phyloP scores from a whole-genome alignment of 1,284 basidiomycete genomes.

The Xanthoconium separans region DNA sequence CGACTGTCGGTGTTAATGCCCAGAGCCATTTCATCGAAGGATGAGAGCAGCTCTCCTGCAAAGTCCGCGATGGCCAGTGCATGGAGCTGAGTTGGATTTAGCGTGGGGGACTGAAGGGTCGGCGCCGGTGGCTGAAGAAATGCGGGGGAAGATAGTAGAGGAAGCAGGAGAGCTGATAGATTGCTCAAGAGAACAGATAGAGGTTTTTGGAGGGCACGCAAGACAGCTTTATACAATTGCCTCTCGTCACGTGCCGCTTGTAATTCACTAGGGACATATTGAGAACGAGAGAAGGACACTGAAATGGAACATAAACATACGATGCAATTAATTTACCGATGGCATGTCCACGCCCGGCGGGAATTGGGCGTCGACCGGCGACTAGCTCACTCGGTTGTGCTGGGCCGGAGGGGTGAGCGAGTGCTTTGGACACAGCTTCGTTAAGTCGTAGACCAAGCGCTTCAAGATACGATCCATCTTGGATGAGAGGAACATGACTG shows the following conservation, averaged over 20 bases:
- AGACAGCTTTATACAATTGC: slow-evolving; percentile 65
- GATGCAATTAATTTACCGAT: slow-evolving; percentile 66
- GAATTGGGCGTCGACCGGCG: slow-evolving; percentile 65
- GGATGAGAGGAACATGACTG: slow-evolving; percentile 51
- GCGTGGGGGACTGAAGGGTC: slow-evolving; percentile 48
- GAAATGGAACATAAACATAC: slow-evolving; percentile 49
- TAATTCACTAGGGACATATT: slow-evolving; percentile 54
- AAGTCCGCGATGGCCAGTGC: slow-evolving; percentile 65
- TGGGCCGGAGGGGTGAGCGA: slow-evolving; percentile 60
- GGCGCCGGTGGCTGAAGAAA: slow-evolving; percentile 55
- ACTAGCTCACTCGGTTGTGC: slow-evolving; percentile 50
- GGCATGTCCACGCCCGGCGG: slow-evolving; percentile 61
- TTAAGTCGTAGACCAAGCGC: slow-evolving; percentile 71
- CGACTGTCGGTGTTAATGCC: slow-evolving; percentile 60
- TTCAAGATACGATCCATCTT: slow-evolving; percentile 77
- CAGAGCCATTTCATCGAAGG: slow-evolving; percentile 62
- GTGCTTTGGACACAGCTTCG: slow-evolving; percentile 75
- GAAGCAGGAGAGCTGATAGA: slow-evolving; percentile 63
- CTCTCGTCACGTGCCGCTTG: slow-evolving; percentile 58
- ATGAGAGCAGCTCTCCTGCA: slow-evolving; percentile 67
- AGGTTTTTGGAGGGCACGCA: slow-evolving; percentile 71
- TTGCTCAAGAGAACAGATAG: slow-evolving; percentile 71
- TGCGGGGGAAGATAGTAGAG: slow-evolving; percentile 60
- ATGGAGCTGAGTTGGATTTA: slow-evolving; percentile 68
- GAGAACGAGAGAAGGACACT: slow-evolving; percentile 9